Percentiles rank a stretch among this genome's conserved stretches.
phyloP scores from a whole-genome alignment of 495 filamentous ascomycete species.

The Glarea lozoyensis region DNA sequence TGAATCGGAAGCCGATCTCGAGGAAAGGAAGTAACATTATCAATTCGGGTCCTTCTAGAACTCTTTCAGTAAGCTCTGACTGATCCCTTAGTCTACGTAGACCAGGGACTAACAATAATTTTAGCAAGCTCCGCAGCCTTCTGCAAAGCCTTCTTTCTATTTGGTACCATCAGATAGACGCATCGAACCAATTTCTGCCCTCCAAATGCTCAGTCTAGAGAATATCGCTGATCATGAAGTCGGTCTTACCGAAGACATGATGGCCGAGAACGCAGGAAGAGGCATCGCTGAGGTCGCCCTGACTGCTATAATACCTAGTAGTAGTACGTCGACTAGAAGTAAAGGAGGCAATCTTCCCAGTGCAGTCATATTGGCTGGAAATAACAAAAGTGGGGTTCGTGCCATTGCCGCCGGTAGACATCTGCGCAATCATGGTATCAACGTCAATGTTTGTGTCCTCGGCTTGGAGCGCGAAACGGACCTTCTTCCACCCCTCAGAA shows the following conservation, averaged over 20 bases:
- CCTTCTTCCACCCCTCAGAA: slow-evolving; percentile 62
- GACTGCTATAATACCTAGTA: slow-evolving; percentile 43
- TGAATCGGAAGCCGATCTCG: slow-evolving; percentile 39
- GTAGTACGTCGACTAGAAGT: slow-evolving; percentile 30
- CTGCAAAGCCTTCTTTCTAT: slow-evolving; percentile 28
- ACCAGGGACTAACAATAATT: slow-evolving; percentile 2
- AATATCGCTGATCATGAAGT: slow-evolving; percentile 77
- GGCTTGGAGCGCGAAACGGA: slow-evolving; percentile 67
- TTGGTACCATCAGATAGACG: slow-evolving; percentile 55
- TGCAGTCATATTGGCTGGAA: slow-evolving; percentile 78
- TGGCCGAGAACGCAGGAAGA: slow-evolving; percentile 83
- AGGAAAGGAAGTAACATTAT: slow-evolving; percentile 51
- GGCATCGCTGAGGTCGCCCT: slow-evolving; percentile 80
- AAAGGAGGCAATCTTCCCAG: slow-evolving; percentile 44
- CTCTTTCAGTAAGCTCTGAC: slow-evolving; percentile 17
- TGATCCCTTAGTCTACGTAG: neutral
- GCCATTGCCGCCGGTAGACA: slow-evolving; percentile 82
- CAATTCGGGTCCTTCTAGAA: slow-evolving; percentile 4
- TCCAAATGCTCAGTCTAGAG: slow-evolving; percentile 86
- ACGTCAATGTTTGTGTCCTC: slow-evolving; percentile 74
- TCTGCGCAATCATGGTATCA: slow-evolving; percentile 68
- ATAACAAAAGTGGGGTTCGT: slow-evolving; percentile 75
- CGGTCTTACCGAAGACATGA: slow-evolving; percentile 77
- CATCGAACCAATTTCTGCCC: slow-evolving; percentile 71
- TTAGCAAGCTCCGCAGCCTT: slow-evolving; percentile 9